Evolutionary conservation across 106 monocot species (phyloP).

Genomic region (Dendrobium catenatum): DNA sequence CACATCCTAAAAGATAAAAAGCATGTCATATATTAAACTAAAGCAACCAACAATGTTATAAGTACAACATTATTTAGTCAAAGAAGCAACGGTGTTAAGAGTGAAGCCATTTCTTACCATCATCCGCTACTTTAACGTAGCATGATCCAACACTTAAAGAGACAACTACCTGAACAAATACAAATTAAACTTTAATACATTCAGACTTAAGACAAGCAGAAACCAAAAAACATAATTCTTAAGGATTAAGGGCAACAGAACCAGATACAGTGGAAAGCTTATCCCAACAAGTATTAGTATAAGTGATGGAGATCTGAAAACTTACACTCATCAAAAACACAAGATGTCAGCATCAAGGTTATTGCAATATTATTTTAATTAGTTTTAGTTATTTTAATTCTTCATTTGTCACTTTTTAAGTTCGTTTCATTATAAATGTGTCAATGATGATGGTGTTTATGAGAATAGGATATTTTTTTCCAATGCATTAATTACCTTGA

Average conservation of each 20-base stretch:
- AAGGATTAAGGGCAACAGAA: background rate
- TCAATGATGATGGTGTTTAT: too few species aligned
- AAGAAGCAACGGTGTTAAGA: background rate
- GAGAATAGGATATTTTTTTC: too few species aligned
- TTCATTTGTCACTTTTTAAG: too few species aligned
- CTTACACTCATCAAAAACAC: background rate
- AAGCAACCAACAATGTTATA: conserved; percentile 1
- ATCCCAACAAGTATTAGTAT: background rate
- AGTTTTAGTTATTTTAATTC: too few species aligned
- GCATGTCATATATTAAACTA: background rate
- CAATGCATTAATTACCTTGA: too few species aligned
- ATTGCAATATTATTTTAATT: too few species aligned
- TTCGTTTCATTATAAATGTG: too few species aligned
- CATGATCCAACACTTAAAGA: conserved; percentile 46
- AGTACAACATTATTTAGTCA: background rate
- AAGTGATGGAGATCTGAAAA: background rate
- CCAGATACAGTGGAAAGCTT: background rate
- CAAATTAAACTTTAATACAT: background rate
- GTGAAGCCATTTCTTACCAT: conserved; percentile 45
- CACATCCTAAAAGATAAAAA: conserved; percentile 46
- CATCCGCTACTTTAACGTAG: conserved; percentile 80
- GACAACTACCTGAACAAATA: conserved; percentile 54
- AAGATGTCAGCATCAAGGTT: background rate
- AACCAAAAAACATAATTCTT: background rate
- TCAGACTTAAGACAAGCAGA: conserved; percentile 3